Conservation (phyloP, 495 filamentous ascomycete genomes). For the Podospora pseudoanserina region DNA sequence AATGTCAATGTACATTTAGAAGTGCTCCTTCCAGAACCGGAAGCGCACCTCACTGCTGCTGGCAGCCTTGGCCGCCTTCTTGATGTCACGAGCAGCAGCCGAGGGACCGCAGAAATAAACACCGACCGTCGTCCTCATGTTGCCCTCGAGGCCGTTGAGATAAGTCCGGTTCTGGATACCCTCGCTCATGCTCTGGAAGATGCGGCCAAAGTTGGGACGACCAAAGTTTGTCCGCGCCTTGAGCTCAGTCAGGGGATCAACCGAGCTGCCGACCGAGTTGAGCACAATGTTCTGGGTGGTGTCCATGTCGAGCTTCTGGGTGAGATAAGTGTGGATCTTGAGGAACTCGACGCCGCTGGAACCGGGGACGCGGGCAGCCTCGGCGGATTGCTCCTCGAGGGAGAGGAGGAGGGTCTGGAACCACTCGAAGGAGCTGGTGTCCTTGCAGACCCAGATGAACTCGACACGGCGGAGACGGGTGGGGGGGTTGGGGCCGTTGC, state of each 20-base stretch:
- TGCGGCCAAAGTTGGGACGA: slow-evolving; percentile 78
- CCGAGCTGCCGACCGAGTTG: slow-evolving; percentile 80
- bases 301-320: slow-evolving; percentile 85
- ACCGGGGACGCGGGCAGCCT: slow-evolving; percentile 59
- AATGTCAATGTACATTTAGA: slow-evolving; percentile 38
- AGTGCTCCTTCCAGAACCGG: slow-evolving; percentile 99
- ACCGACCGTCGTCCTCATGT: slow-evolving; percentile 76
- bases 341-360: slow-evolving; percentile 76
- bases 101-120: slow-evolving; percentile 91
- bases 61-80: slow-evolving; percentile 67
- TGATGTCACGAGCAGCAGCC: slow-evolving; percentile 72
- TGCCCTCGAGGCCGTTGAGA: slow-evolving; percentile 71
- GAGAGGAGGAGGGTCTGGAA: slow-evolving; percentile 91
- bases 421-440: slow-evolving; percentile 96
- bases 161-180: slow-evolving; percentile 84
- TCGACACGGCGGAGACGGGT: slow-evolving; percentile 88
- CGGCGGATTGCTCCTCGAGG: slow-evolving; percentile 80
- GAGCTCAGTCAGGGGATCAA: slow-evolving; percentile 91
- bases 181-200: slow-evolving; percentile 82
- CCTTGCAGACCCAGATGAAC: slow-evolving; percentile 98
- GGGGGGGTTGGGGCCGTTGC: slow-evolving; percentile 78
- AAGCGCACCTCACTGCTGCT: slow-evolving; percentile 78
- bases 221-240: slow-evolving; percentile 91
- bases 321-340: slow-evolving; percentile 97
- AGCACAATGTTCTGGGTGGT: slow-evolving; percentile 95